Evolutionary conservation across 2,329 filamentous ascomycete genomes (phyloP).

Genomic region (Rutstroemia sydowiana): DNA sequence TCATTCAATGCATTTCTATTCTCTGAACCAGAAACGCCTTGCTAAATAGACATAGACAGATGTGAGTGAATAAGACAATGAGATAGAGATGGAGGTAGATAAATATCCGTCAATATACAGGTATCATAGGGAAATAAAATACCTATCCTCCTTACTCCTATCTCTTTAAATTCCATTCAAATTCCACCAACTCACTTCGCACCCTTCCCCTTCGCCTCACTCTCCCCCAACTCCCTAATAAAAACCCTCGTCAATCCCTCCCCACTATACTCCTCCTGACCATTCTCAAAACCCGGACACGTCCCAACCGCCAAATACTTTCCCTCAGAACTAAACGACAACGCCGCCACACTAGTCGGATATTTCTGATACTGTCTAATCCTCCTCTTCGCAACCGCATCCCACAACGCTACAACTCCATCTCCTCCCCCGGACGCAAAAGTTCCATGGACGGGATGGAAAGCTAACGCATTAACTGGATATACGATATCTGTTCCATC

Average conservation of each 20-base stretch:
- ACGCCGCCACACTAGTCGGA: conserved; percentile 51
- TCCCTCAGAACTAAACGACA: conserved; percentile 58
- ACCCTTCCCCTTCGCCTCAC: conserved; percentile 54
- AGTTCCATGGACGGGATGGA: conserved; percentile 56
- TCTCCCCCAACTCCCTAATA: conserved; percentile 76
- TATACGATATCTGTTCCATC: conserved; percentile 60
- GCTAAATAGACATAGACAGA: conserved; percentile 12
- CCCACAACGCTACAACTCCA: conserved; percentile 65
- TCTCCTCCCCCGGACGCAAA: conserved; percentile 69
- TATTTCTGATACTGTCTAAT: conserved; percentile 64
- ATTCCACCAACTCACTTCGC: conserved; percentile 24
- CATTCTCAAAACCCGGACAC: conserved; percentile 64
- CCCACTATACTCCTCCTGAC: conserved; percentile 66
- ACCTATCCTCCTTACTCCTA: too few species aligned
- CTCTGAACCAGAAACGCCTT: conserved; percentile 13
- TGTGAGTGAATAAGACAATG: background rate
- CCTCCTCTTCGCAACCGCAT: conserved; percentile 62
- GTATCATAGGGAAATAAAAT: too few species aligned
- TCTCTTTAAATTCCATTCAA: too few species aligned
- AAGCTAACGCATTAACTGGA: conserved; percentile 64
- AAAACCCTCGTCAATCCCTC: conserved; percentile 70
- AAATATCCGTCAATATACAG: background rate
- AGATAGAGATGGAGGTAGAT: too few species aligned
- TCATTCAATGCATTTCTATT: background rate
- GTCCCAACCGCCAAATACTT: conserved; percentile 58